Evolutionary conservation across 73 alveolate species (phyloP).

Genomic region (Urostyla sp.): DNA sequence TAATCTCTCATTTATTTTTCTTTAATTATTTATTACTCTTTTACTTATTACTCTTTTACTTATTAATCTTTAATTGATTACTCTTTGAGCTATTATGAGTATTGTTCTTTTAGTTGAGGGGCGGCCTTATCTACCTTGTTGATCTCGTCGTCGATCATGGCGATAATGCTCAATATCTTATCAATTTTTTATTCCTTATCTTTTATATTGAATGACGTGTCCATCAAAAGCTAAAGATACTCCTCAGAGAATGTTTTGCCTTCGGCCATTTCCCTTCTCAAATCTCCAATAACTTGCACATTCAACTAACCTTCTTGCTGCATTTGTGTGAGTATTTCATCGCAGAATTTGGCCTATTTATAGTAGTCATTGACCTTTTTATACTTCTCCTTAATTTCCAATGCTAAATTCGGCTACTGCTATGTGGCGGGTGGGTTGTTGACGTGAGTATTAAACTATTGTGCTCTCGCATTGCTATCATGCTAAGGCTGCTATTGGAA

Average conservation of each 20-base stretch:
- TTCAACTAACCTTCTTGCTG: neutral
- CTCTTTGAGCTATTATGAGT: no score
- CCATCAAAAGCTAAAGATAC: slow-evolving; percentile 8
- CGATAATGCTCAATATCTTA: slow-evolving; percentile 3
- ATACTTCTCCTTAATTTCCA: slow-evolving; percentile 26
- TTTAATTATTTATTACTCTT: no score
- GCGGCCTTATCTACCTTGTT: no score
- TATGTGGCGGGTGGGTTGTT: neutral
- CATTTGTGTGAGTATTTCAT: neutral
- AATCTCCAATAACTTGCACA: neutral
- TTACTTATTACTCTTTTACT: no score
- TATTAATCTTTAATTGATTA: no score
- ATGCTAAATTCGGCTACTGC: neutral
- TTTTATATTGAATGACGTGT: neutral
- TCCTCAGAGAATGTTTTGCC: slow-evolving; percentile 27
- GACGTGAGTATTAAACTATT: neutral
- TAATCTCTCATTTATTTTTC: no score
- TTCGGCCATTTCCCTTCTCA: slow-evolving; percentile 12
- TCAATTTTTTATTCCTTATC: slow-evolving; percentile 12
- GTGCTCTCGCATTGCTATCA: neutral
- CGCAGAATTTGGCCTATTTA: slow-evolving; percentile 12
- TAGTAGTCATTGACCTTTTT: slow-evolving; percentile 23
- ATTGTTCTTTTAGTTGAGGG: no score
- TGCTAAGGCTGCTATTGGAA: neutral
- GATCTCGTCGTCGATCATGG: no score